A percentile compares a stretch with the other conserved stretches of the same genome.
Conservation (phyloP, 352 stramenopile genomes). For the Pythium diclinum region DNA sequence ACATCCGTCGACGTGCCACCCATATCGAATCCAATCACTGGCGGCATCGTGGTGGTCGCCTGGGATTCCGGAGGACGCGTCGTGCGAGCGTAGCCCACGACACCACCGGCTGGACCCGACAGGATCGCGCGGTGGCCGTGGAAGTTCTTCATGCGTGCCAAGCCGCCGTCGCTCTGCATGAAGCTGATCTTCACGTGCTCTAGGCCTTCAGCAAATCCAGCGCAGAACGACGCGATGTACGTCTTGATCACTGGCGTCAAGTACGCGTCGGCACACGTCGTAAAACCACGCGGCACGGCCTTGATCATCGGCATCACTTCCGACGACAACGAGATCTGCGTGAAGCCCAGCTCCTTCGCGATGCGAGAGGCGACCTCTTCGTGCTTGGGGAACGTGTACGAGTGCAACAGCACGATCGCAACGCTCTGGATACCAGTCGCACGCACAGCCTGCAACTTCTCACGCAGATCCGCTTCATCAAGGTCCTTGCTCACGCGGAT, state of each 20-base stretch:
- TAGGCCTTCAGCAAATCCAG: constrained; percentile 93
- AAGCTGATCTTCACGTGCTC: constrained; percentile 93
- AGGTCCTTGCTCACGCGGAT: constrained; percentile 82
- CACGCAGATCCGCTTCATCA: constrained; percentile 71
- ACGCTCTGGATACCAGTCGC: constrained; percentile 91
- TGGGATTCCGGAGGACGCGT: constrained; percentile 51
- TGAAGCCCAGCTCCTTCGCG: constrained; percentile 91
- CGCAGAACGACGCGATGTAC: constrained; percentile 95
- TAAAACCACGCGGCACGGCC: constrained; percentile 95
- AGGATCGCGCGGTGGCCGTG: constrained; percentile 92
- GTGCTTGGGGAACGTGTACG: constrained; percentile 95
- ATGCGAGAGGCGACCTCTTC: constrained; percentile 90
- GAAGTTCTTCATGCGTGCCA: constrained; percentile 94
- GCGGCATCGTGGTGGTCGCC: constrained; percentile 28
- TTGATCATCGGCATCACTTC: constrained; percentile 99
- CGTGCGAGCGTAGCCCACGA: constrained; percentile 97
- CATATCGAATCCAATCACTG: constrained; percentile 99
- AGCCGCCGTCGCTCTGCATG: constrained; percentile 98
- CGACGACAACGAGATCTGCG: constrained; percentile 88
- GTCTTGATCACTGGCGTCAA: constrained; percentile 97
- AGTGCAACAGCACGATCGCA: constrained; percentile 95
- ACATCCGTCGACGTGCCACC: constrained; percentile 98
- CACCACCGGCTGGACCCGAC: constrained; percentile 91
- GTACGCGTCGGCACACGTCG: constrained; percentile 96
- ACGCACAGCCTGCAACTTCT: constrained; percentile 58